Evolutionary conservation across 2,329 filamentous ascomycete species (phyloP).

Genomic region (Camillea tinctor): DNA sequence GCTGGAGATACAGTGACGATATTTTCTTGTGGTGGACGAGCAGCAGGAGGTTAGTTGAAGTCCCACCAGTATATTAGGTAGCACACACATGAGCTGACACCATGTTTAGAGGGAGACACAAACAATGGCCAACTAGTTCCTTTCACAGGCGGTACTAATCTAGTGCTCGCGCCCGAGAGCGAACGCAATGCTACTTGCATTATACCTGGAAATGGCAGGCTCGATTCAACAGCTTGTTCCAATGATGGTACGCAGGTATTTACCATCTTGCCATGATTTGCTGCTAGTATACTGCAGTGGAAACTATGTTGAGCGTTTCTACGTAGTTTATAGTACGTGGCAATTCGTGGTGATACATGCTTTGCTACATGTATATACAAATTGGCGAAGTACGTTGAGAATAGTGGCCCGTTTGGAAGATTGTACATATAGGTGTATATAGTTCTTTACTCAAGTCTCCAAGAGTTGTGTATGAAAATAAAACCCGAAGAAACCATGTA

Average conservation of each 20-base stretch:
- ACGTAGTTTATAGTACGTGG: too few relatives aligned
- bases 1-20: constrained; percentile 47
- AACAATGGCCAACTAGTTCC: constrained; percentile 50
- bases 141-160: constrained; percentile 41
- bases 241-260: constrained; percentile 29
- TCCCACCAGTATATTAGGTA: not conserved
- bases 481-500: too few relatives aligned
- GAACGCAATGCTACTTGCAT: constrained; percentile 45
- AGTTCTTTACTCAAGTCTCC: too few relatives aligned
- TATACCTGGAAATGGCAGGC: constrained; percentile 35
- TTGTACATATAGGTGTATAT: too few relatives aligned
- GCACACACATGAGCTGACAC: constrained; percentile 9
- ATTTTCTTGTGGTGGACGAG: constrained; percentile 53
- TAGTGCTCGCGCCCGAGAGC: constrained; percentile 46
- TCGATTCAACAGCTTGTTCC: constrained; percentile 33
- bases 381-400: too few relatives aligned
- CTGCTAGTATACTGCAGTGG: too few relatives aligned
- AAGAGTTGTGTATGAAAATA: too few relatives aligned
- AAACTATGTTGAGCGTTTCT: too few relatives aligned
- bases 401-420: too few relatives aligned
- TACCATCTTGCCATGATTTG: constrained; percentile 23
- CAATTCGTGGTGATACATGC: too few relatives aligned
- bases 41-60: constrained; percentile 45
- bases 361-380: too few relatives aligned
- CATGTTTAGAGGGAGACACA: constrained; percentile 41